Evolutionary conservation across 2,329 filamentous ascomycete genomes (phyloP), one percentile per base, ranked within the genome.

Genomic region (Trichoderma koningiopsis): DNA sequence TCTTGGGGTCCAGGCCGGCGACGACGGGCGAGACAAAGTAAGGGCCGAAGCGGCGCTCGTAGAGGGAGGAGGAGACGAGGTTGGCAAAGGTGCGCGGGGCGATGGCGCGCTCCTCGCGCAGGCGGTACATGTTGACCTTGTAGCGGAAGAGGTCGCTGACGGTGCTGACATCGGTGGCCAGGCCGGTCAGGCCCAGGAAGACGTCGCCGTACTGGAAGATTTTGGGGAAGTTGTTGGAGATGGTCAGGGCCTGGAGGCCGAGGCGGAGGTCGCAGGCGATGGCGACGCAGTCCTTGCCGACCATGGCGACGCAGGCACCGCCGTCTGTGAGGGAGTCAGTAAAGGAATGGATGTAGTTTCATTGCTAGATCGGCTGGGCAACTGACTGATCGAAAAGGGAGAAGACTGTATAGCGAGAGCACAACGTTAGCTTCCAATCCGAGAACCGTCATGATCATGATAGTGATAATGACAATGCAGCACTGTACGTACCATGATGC

Each of bases 201-300:
- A 96, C 93, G 71, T 95, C 93, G 78, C 93, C 94, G 87, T 97
- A 98, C 82, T 91, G 90, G 89, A 98, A 98, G 87, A 99, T 93
- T 87, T 99, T 99, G 85, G 96, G 96, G 87, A 98, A 98, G 91
- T 98, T 96, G 90, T 99, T 99, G 81, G 94, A 97, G 70, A 99
- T 92, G 72, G 96, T 99, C 79, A 99, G 88, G 79, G 96, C 88
- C 85, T 99, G 96, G 79, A 98, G 91, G 77, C 96, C 96, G 74
- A 99, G 93, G 73, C 96, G 95, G 74, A 99, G 93, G 83, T 99
- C 96, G 86, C 96, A 99, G 81, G 96, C 96, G 80, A 99, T 98
- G 83, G 96, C 96, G 71, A 99, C 96, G 83, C 96, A 99, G 89
- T 98, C 94, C 85, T 99, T 98, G 86, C 96, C 96, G 74, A 97